A percentile compares a stretch with the other conserved stretches of the same genome.
Evolutionary conservation across 2,329 filamentous ascomycete genomes (phyloP).

Genomic region (Botrytis paeoniae): DNA sequence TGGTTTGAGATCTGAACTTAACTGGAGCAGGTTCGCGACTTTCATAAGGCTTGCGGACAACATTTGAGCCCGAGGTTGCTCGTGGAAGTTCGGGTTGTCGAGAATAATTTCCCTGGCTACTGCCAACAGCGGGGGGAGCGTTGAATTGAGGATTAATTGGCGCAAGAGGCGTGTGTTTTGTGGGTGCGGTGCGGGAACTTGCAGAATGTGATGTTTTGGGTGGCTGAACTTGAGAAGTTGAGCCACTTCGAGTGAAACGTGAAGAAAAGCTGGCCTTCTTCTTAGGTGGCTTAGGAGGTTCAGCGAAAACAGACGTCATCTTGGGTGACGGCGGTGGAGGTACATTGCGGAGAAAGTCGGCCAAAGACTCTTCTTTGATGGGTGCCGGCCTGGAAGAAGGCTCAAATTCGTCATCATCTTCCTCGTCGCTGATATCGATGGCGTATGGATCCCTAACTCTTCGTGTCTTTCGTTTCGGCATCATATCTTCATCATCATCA

Average conservation of each 20-base stretch:
- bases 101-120: slow-evolving; percentile 33
- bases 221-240: slow-evolving; percentile 40
- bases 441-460: slow-evolving; percentile 87
- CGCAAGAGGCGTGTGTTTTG: slow-evolving; percentile 33
- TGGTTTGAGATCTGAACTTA: slow-evolving; percentile 44
- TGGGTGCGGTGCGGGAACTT: slow-evolving; percentile 37
- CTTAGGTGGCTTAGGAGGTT: slow-evolving; percentile 27
- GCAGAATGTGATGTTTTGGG: slow-evolving; percentile 34
- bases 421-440: slow-evolving; percentile 67
- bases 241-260: slow-evolving; percentile 47
- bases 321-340: slow-evolving; percentile 58
- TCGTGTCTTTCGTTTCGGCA: slow-evolving; percentile 71
- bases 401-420: slow-evolving; percentile 38
- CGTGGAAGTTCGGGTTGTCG: slow-evolving; percentile 29
- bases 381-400: slow-evolving; percentile 26
- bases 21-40: slow-evolving; percentile 33
- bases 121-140: slow-evolving; percentile 52
- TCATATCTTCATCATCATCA: slow-evolving; percentile 41
- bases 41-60: slow-evolving; percentile 51
- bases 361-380: slow-evolving; percentile 59
- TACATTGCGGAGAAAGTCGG: slow-evolving; percentile 70
- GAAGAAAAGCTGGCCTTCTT: slow-evolving; percentile 66
- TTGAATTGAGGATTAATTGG: slow-evolving; percentile 44
- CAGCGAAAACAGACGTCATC: slow-evolving; percentile 27
- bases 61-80: slow-evolving; percentile 27